A percentile compares a stretch with the other conserved stretches of the same genome.
phyloP scores from a whole-genome alignment of 257 asterid genomes.

The Linderniella brevidens region DNA sequence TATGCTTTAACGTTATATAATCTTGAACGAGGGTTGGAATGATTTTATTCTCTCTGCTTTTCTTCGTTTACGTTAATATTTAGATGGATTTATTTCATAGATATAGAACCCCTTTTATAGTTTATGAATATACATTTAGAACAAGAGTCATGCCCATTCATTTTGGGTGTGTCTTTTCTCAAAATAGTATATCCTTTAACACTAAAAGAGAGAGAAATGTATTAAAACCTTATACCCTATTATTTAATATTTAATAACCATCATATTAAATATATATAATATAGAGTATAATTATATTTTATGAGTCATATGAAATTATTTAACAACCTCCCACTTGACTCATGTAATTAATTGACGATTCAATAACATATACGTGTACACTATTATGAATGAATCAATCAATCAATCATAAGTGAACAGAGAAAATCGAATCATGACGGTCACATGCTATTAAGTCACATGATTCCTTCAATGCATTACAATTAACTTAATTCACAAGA shows the following conservation, averaged over 20 bases:
- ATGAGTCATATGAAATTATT: not conserved
- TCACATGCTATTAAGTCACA: not conserved
- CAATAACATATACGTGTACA: not conserved
- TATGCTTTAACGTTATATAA: too few relatives aligned
- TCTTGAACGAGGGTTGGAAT: too few relatives aligned
- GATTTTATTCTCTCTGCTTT: too few relatives aligned
- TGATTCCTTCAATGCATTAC: not conserved
- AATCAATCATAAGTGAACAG: not conserved
- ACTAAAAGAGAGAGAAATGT: too few relatives aligned
- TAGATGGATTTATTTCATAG: too few relatives aligned
- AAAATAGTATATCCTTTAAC: too few relatives aligned
- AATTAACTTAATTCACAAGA: not conserved
- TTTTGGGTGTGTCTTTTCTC: too few relatives aligned
- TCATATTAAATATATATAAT: not conserved
- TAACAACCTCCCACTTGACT: not conserved
- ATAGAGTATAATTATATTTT: not conserved
- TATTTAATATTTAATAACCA: not conserved
- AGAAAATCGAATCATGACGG: not conserved
- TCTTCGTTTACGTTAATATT: too few relatives aligned
- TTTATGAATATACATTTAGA: too few relatives aligned
- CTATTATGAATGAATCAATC: not conserved
- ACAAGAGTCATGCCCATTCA: too few relatives aligned
- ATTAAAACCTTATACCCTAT: constrained; percentile 1
- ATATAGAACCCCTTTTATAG: too few relatives aligned
- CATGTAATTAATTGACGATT: not conserved